These are phyloP conservation scores for Emericellopsis terricola DNA, from an alignment of 495 filamentous ascomycete species.

Conservation along the genomic window DNA sequence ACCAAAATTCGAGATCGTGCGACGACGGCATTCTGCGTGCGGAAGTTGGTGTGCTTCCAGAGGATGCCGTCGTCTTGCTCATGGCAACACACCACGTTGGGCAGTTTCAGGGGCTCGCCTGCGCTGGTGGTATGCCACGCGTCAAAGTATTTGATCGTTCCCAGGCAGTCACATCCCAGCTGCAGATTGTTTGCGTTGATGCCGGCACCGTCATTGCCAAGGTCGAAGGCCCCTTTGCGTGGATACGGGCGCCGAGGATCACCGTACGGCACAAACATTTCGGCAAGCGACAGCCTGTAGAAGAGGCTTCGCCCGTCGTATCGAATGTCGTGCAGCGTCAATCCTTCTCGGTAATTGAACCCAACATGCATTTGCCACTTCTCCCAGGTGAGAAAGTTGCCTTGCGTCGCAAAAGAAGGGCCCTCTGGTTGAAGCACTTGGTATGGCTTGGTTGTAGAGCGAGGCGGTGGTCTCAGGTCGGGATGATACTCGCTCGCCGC, in stretches of 20 bases:
- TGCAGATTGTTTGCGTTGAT: constrained; percentile 91
- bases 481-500: constrained; percentile 83
- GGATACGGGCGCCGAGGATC: constrained; percentile 88
- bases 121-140: constrained; percentile 71
- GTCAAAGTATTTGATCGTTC: constrained; percentile 76
- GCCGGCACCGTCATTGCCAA: constrained; percentile 85
- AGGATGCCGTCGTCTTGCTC: constrained; percentile 89
- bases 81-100: constrained; percentile 94
- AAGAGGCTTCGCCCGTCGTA: constrained; percentile 81
- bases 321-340: constrained; percentile 80
- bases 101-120: constrained; percentile 60
- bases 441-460: constrained; percentile 75
- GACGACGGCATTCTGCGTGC: constrained; percentile 72
- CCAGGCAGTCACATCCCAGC: constrained; percentile 90
- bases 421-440: constrained; percentile 91
- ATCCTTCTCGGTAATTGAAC: constrained; percentile 92
- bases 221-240: constrained; percentile 85
- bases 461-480: constrained; percentile 7
- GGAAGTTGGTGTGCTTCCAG: constrained; percentile 94
- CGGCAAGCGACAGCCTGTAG: constrained; percentile 80
- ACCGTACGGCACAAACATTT: constrained; percentile 95
- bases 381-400: constrained; percentile 73
- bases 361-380: constrained; percentile 91
- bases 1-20: constrained; percentile 78
- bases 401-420: constrained; percentile 73